Evolutionary conservation across 2,329 filamentous ascomycete genomes (phyloP).

Genomic region (Alternaria sp.): DNA sequence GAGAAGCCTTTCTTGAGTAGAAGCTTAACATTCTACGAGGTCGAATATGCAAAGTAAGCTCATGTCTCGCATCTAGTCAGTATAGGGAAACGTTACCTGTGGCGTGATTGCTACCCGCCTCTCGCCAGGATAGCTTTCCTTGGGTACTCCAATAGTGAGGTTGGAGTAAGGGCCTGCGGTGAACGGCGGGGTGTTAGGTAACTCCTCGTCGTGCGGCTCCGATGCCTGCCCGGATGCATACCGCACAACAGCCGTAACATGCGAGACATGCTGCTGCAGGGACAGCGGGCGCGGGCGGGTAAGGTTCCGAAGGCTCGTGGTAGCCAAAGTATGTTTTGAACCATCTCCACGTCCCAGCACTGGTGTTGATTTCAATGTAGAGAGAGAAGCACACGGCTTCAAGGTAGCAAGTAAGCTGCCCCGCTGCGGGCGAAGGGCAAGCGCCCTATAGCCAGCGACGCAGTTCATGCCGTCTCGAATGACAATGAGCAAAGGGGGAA

Average conservation of each 20-base stretch:
- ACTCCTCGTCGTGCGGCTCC: slow-evolving; percentile 49
- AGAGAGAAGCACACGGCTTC: slow-evolving; percentile 29
- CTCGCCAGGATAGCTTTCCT: slow-evolving; percentile 80
- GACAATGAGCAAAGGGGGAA: slow-evolving; percentile 30
- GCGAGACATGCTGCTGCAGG: slow-evolving; percentile 43
- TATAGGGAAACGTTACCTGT: slow-evolving; percentile 49
- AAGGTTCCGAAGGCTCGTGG: slow-evolving; percentile 33
- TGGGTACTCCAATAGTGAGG: slow-evolving; percentile 80
- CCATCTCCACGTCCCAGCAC: slow-evolving; percentile 31
- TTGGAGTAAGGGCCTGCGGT: slow-evolving; percentile 69
- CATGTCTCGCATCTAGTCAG: background rate
- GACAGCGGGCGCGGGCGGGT: slow-evolving; percentile 38
- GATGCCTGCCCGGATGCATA: slow-evolving; percentile 43
- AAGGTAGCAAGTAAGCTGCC: slow-evolving; percentile 28
- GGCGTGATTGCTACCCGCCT: slow-evolving; percentile 86
- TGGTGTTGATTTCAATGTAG: slow-evolving; percentile 29
- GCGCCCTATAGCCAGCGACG: slow-evolving; percentile 35
- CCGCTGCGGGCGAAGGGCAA: slow-evolving; percentile 37
- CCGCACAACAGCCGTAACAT: slow-evolving; percentile 36
- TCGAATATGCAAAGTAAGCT: background rate
- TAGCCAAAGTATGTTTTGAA: slow-evolving; percentile 20
- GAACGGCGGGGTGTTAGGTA: slow-evolving; percentile 47
- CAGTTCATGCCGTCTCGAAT: slow-evolving; percentile 44
- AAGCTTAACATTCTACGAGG: slow-evolving; percentile 71
- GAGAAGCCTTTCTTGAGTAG: slow-evolving; percentile 87